Evolutionary conservation across 345 rosid species (phyloP).

Genomic region (Rhodamnia rubescens): DNA sequence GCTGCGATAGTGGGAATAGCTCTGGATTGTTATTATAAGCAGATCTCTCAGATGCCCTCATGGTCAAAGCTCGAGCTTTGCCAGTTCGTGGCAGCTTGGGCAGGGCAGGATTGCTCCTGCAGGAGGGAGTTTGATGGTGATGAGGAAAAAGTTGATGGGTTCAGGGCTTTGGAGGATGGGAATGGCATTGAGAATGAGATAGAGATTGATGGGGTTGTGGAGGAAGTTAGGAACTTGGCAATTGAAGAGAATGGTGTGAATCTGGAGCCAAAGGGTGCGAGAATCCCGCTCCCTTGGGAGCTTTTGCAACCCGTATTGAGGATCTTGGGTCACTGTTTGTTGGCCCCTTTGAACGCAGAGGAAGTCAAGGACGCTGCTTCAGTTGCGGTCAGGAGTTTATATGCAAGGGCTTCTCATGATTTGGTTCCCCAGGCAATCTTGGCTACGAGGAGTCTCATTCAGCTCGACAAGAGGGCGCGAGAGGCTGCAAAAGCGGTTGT

Average conservation of each 20-base stretch:
- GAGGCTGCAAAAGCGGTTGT: conserved; percentile 31
- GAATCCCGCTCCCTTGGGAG: conserved; percentile 96
- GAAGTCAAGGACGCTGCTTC: conserved; percentile 80
- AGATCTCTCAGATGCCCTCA: conserved; percentile 73
- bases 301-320: conserved; percentile 67
- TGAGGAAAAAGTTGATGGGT: neutral
- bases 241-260: conserved; percentile 17
- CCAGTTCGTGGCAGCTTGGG: conserved; percentile 54
- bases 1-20: conserved; percentile 18
- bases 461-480: conserved; percentile 66
- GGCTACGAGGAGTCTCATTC: conserved; percentile 73
- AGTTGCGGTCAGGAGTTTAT: conserved; percentile 59
- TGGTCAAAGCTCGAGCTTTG: conserved; percentile 91
- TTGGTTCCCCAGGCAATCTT: conserved; percentile 80
- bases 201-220: conserved; percentile 22
- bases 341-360: conserved; percentile 64
- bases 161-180: conserved; percentile 2
- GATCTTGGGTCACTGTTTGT: conserved; percentile 75
- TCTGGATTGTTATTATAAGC: conserved; percentile 66
- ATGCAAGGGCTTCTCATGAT: conserved; percentile 93
- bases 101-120: conserved; percentile 77
- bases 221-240: conserved; percentile 24
- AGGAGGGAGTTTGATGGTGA: conserved; percentile 34
- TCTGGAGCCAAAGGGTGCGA: conserved; percentile 29
- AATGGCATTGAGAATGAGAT: conserved; percentile 15